Evolutionary conservation across 1,284 basidiomycete species (phyloP), one percentile per base, ranked within the genome.

Genomic region (Puccinia horiana): DNA sequence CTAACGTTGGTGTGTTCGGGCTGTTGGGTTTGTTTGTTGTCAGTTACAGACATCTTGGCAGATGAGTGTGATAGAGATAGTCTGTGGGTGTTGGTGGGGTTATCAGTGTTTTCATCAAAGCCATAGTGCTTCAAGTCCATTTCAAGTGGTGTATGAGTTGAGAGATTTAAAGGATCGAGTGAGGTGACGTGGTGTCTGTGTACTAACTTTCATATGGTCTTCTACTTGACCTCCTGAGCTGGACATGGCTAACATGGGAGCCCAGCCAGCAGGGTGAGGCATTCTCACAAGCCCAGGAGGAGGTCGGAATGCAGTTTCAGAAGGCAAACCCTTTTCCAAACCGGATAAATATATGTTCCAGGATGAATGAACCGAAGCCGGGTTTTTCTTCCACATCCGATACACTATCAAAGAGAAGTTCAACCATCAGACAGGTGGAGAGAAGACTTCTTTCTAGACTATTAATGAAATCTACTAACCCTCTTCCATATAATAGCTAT

Each of bases 341-440:
- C 94, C 97, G 14, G 91, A 90, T 87, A 99, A 99, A 89, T 99
- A 99, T 80, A 92, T 91, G 84, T 93, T 91, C 97, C 97, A 99
- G 44, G 95, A 97, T 2, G 91, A 90, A 88, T 99, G 96, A 0
- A 99, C 97, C 65, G 93, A 93, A 84, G 91, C 90, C 58, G 95
- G 94, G 88, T 99, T 86, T 73, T 87, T 83, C 83, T 85, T 86
- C 87, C 87, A 87, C 63, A 82, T 84, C 65, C 86, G 85, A 84
- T 86, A 85, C 80, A 82, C 80, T 82, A 47, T 18, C 44, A 49
- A 37, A 29, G 29, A 52, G n/a, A 52, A 52, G 35, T 49, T 16
- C 9, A n/a, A 77, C 8, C 9, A 42, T 76, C 16, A 40, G 74
- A n/a, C 4, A 32, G 40, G 32, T 4, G 52, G 42, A 40, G 2